Base-by-base conservation (phyloP, 1,284 basidiomycete genomes). In the Fomitiporia mediterranea region DNA sequence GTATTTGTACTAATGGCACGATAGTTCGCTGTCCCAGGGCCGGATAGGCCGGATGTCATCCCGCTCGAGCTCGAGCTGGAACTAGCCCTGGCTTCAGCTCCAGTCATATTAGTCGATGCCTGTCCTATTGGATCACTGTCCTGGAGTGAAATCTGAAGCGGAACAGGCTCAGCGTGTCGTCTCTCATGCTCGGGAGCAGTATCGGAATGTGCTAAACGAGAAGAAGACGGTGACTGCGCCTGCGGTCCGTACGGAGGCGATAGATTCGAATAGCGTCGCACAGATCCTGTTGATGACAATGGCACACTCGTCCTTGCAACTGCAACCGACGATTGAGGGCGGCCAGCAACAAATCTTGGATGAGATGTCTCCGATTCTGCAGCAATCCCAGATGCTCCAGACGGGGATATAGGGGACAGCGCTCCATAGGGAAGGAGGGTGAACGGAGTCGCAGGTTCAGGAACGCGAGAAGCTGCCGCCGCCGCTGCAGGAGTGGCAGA, bases 391-490 rank as follows among this genome's bases (percentile, higher is more conserved):
- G 25, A n/a, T 6, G 25, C 4, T 13, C 44, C 30, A 7, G 7
- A 15, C 27, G 44, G 44, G 25, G 44, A 30, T 28, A 30, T 28
- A n/a, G 44, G 44, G 4, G 44, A 46, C 27, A 28, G 44, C 15
- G 25, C 4, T 15, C 0, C 44, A n/a, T 28, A 46, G 7, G 21
- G 44, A n/a, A 25, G 25, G 30, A 28, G 23, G 4, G 43, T 15
- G 15, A 13, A 46, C 13, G 43, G 25, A 28, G 23, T 46, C 17
- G 44, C 27, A 30, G 44, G 44, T 46, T 30, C 44, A 46, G 44
- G 44, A 46, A 46, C 44, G 25, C 44, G 25, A 30, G 44, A 46
- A 44, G 43, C 3, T 15, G 44, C 23, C 44, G 44, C 44, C 44
- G 13, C 13, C 25, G 27, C 23, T 28, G 25, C 25, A 6, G 32